A percentile compares a stretch with the other conserved stretches of the same genome.
phyloP scores from a whole-genome alignment of 305 asterid genomes.

The Rubia tinctorum region DNA sequence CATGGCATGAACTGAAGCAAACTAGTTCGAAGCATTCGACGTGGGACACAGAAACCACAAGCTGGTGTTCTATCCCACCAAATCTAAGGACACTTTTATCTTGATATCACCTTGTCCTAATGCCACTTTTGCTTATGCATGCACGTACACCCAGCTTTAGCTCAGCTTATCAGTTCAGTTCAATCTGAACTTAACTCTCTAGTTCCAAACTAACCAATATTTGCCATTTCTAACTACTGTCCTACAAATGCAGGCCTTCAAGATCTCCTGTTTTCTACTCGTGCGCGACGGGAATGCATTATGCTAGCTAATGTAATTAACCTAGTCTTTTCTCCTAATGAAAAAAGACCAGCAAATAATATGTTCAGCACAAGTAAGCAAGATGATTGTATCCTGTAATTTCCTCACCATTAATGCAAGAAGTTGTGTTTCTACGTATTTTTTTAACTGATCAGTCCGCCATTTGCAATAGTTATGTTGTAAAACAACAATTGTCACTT shows the following conservation, averaged over 20 bases:
- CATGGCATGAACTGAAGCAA: conserved; percentile 6
- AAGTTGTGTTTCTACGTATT: conserved; percentile 3
- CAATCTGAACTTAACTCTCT: background rate
- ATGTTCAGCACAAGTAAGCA: background rate
- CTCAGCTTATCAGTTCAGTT: background rate
- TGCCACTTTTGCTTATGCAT: background rate
- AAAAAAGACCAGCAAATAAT: background rate
- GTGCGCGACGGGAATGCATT: background rate
- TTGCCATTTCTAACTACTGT: background rate
- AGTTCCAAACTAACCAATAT: background rate
- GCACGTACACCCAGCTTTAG: background rate
- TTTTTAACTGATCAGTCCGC: background rate
- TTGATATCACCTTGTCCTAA: conserved; percentile 9
- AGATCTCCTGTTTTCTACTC: background rate
- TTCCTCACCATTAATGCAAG: background rate
- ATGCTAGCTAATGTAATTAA: background rate
- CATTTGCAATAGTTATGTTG: background rate
- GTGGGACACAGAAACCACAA: conserved; percentile 12
- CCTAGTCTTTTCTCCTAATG: background rate
- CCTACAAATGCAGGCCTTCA: background rate
- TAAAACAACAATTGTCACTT: background rate
- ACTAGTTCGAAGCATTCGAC: conserved; percentile 10
- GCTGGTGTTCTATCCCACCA: conserved; percentile 1
- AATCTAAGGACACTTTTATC: conserved; percentile 8
- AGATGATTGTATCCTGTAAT: conserved; percentile 4